These are phyloP conservation scores for Solanum hybrid DNA, from an alignment of 305 asterid genomes.

Conservation along the genomic window DNA sequence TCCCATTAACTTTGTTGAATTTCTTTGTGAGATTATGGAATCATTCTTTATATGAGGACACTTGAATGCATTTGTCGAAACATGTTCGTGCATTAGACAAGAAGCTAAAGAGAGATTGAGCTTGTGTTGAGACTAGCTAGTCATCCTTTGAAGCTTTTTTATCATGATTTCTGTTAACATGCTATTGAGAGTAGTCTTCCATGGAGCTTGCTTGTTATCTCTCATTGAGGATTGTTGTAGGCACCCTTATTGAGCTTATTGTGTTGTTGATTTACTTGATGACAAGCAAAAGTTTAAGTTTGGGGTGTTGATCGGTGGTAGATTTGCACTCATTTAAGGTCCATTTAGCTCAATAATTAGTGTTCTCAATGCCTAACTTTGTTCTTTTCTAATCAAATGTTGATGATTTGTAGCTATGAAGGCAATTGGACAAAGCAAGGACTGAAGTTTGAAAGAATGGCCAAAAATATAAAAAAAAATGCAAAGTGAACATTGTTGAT, in stretches of 20 bases:
- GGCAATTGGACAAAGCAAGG: not conserved
- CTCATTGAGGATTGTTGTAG: not conserved
- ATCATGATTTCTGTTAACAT: not conserved
- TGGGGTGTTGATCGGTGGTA: not conserved
- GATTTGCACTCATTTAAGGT: not conserved
- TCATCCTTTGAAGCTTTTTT: not conserved
- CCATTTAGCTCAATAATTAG: not conserved
- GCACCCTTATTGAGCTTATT: not conserved
- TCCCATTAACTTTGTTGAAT: not conserved
- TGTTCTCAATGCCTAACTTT: not conserved
- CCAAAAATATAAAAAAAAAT: not conserved
- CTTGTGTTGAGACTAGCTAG: not conserved
- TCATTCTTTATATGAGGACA: too few species aligned
- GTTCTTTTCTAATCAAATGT: not conserved
- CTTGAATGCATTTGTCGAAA: not conserved
- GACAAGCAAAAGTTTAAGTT: not conserved
- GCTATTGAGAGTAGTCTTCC: not conserved
- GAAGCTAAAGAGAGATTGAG: not conserved
- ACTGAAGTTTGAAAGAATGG: not conserved
- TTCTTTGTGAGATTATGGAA: not conserved
- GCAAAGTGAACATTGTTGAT: not conserved
- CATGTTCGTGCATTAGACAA: not conserved
- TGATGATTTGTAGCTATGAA: not conserved
- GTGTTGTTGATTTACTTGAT: not conserved
- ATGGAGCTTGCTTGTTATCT: not conserved